These are phyloP conservation scores for Thymus quinquecostatus DNA, from an alignment of 257 asterid species.

Conservation along the genomic window DNA sequence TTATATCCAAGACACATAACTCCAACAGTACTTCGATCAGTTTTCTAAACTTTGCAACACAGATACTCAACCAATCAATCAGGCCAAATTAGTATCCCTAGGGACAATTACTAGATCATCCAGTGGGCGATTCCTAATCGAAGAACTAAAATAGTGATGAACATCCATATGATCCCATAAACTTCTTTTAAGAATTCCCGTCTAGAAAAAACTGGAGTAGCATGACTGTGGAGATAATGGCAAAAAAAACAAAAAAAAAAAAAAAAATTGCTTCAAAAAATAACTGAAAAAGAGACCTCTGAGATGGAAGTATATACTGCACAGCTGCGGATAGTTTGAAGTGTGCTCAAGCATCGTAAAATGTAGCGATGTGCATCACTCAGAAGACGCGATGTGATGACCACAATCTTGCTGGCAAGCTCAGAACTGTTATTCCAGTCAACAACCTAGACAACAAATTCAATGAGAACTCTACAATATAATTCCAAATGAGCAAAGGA, in stretches of 20 bases:
- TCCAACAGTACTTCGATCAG: constrained; percentile 5
- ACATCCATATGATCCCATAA: no score
- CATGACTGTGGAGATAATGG: neutral
- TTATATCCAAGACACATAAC: neutral
- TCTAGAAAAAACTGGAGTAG: neutral
- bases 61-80: constrained; percentile 9
- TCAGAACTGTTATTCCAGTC: constrained; percentile 55
- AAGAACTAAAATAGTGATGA: no score
- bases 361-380: constrained; percentile 94
- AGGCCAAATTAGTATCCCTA: neutral
- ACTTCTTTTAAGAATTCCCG: no score
- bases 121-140: no score
- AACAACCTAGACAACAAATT: constrained; percentile 56
- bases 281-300: constrained; percentile 56
- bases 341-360: constrained; percentile 77
- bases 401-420: constrained; percentile 68
- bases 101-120: no score
- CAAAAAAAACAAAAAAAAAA: constrained; percentile 5
- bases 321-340: constrained; percentile 55
- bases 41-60: neutral
- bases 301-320: constrained; percentile 81
- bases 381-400: constrained; percentile 78
- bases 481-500: neutral
- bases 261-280: constrained; percentile 17
- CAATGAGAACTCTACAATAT: constrained; percentile 20